Conservation (phyloP, 2,329 filamentous ascomycete genomes). For the Periconia sp. region DNA sequence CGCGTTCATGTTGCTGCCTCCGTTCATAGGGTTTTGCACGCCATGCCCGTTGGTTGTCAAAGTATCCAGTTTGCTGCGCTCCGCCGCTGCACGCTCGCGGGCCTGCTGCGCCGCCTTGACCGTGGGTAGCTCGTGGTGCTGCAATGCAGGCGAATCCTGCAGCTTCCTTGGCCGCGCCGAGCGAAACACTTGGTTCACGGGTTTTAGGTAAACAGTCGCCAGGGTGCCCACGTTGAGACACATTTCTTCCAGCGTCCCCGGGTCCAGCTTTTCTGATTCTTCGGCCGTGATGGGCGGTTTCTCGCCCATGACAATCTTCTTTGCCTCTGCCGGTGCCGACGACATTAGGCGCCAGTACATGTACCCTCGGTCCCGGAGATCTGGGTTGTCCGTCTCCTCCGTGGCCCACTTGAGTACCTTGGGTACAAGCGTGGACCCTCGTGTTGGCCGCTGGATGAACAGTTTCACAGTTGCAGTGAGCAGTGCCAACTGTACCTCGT, state of each 20-base stretch:
- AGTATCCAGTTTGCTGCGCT: conserved; percentile 33
- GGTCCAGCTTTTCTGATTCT: conserved; percentile 91
- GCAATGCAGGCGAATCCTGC: conserved; percentile 81
- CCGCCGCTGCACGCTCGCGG: conserved; percentile 33
- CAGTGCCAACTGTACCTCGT: conserved; percentile 92
- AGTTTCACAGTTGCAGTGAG: conserved; percentile 96
- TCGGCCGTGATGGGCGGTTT: conserved; percentile 90
- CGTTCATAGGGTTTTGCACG: conserved; percentile 21
- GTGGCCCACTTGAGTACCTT: conserved; percentile 98
- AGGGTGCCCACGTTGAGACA: conserved; percentile 94
- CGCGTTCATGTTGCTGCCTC: conserved; percentile 59
- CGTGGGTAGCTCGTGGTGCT: conserved; percentile 67
- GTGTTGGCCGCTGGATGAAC: conserved; percentile 95
- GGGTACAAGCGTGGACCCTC: conserved; percentile 89
- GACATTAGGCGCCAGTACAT: conserved; percentile 99
- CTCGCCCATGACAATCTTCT: conserved; percentile 91
- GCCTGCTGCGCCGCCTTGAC: conserved; percentile 49
- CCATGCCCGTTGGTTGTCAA: conserved; percentile 28
- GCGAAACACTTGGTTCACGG: conserved; percentile 95
- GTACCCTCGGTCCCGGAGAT: conserved; percentile 92
- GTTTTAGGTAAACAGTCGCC: conserved; percentile 96
- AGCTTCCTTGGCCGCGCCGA: conserved; percentile 79
- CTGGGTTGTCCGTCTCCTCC: conserved; percentile 98
- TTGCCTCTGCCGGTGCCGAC: conserved; percentile 84
- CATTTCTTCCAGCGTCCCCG: conserved; percentile 91